These are phyloP conservation scores for Colletotrichum simmondsii DNA, from an alignment of 2,329 filamentous ascomycete genomes.

Conservation along the genomic window DNA sequence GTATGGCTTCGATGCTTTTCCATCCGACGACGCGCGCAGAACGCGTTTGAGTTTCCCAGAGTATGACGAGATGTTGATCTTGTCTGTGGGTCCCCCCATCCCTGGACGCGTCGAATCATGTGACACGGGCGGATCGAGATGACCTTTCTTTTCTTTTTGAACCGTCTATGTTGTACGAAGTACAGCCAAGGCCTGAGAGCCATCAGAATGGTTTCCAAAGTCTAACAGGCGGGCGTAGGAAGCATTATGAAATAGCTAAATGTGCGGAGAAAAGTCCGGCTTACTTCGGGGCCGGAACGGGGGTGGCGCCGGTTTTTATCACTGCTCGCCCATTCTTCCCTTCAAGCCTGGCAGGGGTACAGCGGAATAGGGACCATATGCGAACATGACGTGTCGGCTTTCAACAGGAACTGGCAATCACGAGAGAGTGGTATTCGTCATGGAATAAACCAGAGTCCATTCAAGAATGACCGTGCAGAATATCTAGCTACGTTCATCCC, in stretches of 20 bases:
- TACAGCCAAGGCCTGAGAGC: no score
- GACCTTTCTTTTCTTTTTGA: neutral
- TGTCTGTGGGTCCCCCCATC: neutral
- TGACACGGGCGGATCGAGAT: neutral
- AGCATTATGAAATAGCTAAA: neutral
- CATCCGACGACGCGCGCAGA: neutral
- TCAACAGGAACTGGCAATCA: neutral
- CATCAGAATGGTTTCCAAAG: no score
- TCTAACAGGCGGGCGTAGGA: no score
- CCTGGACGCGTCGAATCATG: neutral
- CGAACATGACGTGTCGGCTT: neutral
- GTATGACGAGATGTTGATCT: constrained; percentile 11
- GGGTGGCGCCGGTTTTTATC: no score
- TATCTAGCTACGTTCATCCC: no score
- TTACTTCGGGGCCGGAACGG: no score
- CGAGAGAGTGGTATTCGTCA: neutral
- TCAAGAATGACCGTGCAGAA: neutral
- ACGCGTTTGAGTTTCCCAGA: neutral
- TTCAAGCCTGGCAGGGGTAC: neutral
- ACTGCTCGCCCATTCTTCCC: neutral
- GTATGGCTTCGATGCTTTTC: neutral
- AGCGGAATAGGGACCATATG: neutral
- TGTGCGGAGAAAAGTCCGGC: neutral
- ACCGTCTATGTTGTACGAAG: neutral
- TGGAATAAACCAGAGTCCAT: neutral